Percentiles rank a stretch among this genome's conserved stretches.
Conservation (phyloP, 148 eudicot species). For the Arctostaphylos glauca region DNA sequence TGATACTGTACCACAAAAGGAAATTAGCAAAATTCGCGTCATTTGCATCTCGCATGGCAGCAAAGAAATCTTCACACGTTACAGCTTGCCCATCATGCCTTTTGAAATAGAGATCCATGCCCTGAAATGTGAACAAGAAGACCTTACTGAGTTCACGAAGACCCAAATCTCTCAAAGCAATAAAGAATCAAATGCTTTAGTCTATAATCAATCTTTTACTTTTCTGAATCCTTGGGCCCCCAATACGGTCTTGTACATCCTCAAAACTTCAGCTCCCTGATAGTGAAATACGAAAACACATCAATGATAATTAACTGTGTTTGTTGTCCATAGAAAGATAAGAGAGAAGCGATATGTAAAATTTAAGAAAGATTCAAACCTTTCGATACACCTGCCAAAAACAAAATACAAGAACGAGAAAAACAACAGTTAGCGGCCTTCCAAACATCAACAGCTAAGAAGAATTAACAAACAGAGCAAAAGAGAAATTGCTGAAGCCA, state of each 20-base stretch:
- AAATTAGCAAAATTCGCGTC: slow-evolving; percentile 90
- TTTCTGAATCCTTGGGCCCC: slow-evolving; percentile 88
- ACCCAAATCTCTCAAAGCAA: not conserved
- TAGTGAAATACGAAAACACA: slow-evolving; percentile 5
- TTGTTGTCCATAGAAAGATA: not conserved
- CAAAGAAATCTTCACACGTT: slow-evolving; percentile 93
- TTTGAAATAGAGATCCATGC: slow-evolving; percentile 93
- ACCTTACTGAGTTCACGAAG: not conserved
- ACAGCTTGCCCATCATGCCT: slow-evolving; percentile 99
- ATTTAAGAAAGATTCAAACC: slow-evolving; percentile 34
- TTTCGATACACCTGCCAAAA: slow-evolving; percentile 79
- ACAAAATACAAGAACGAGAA: slow-evolving; percentile 13
- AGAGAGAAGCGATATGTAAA: not conserved
- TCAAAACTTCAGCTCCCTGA: slow-evolving; percentile 98
- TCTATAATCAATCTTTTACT: slow-evolving; percentile 33
- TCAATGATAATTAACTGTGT: not conserved
- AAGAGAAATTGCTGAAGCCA: slow-evolving; percentile 23
- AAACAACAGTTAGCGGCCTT: slow-evolving; percentile 18
- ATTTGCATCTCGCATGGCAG: slow-evolving; percentile 98
- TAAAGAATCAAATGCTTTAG: not conserved
- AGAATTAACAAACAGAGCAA: not conserved
- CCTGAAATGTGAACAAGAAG: slow-evolving; percentile 38
- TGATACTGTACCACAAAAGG: slow-evolving; percentile 58
- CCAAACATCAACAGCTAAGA: not conserved
- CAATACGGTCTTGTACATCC: slow-evolving; percentile 96